Evolutionary conservation across 164 flowering plant species (phyloP), one percentile per base, ranked within the genome.

Genomic region (Dillenia turbinata): DNA sequence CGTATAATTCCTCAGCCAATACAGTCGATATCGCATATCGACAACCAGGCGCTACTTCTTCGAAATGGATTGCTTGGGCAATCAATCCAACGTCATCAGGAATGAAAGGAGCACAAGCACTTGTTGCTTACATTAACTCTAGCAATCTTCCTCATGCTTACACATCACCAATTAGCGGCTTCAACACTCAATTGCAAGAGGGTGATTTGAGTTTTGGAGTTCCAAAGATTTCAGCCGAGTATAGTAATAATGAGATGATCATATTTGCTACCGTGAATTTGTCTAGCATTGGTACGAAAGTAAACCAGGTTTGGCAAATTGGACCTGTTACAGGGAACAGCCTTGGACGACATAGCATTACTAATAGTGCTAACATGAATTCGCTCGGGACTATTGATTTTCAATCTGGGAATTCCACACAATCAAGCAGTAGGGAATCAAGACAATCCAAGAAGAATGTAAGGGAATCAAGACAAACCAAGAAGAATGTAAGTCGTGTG

Each of bases 91-190:
- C 10, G 0, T 66, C 63, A 0, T 44, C 3, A 0, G 58, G 57
- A 0, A 88, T 88, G 95, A 2, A 55, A 0, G 88, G 88, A 3
- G 45, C 87, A 0, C 84, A 88, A 69, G 64, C 80, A 19, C 69
- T 86, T 0, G 82, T 87, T 12, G 92, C 86, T n/a, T 76, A 33
- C 56, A 58, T 24, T 10, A 66, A 68, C 45, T 17, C 77, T 0
- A 44, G 54, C 11, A 79, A 78, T 1, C 10, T 10, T 7, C 3
- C 64, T n/a, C 22, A 11, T 1, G 86, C 81, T 9, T 76, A 79
- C 63, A 89, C 87, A 0, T 61, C 86, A 0, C 63, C 70, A 0
- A 15, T 83, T 0, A n/a, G 57, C 1, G 10, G 15, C 13, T 62
- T 65, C 10, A 0, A 2, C 2, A 74, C 85, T 0, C 1, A 3